These are phyloP conservation scores for Lachancea fermentati DNA, from an alignment of 805 yeast genomes.

Conservation along the genomic window DNA sequence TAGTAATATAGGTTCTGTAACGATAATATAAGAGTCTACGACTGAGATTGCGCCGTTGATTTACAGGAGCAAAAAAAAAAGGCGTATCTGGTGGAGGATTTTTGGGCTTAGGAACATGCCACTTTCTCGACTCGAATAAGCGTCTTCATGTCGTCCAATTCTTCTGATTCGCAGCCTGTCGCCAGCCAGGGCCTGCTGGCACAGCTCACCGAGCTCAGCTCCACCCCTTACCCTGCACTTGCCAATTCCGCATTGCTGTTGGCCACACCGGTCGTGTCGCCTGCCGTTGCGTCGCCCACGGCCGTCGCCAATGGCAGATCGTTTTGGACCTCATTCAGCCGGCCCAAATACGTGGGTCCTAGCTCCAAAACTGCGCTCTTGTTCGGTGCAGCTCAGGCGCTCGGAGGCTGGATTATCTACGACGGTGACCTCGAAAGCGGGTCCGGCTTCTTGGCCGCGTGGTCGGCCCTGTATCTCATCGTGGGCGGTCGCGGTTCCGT, in stretches of 20 bases:
- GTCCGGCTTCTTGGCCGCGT: slow-evolving; percentile 72
- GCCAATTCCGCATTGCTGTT: slow-evolving; percentile 35
- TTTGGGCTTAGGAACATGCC: too few relatives aligned
- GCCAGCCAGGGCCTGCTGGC: too few relatives aligned
- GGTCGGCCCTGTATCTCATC: slow-evolving; percentile 70
- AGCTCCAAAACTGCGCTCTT: slow-evolving; percentile 37
- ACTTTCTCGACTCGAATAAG: too few relatives aligned
- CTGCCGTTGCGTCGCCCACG: slow-evolving; percentile 16
- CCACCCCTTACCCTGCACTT: slow-evolving; percentile 47
- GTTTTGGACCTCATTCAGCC: slow-evolving; percentile 14
- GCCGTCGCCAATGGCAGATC: slow-evolving; percentile 8
- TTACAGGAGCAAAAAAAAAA: too few relatives aligned
- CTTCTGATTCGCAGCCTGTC: too few relatives aligned
- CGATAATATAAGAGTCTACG: too few relatives aligned
- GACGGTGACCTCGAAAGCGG: slow-evolving; percentile 79
- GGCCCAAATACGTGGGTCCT: slow-evolving; percentile 31
- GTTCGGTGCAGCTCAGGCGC: slow-evolving; percentile 56
- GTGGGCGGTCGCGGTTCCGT: slow-evolving; percentile 62
- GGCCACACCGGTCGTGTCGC: slow-evolving; percentile 35
- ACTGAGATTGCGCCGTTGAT: too few relatives aligned
- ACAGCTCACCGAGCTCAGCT: slow-evolving; percentile 30
- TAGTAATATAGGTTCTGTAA: too few relatives aligned
- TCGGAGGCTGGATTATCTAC: slow-evolving; percentile 67
- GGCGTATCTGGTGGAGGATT: too few relatives aligned
- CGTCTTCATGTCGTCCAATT: too few relatives aligned